A percentile compares a stretch with the other conserved stretches of the same genome.
Evolutionary conservation across 768 basidiomycete genomes (phyloP).

Genomic region (Calocybe gangraenosa): DNA sequence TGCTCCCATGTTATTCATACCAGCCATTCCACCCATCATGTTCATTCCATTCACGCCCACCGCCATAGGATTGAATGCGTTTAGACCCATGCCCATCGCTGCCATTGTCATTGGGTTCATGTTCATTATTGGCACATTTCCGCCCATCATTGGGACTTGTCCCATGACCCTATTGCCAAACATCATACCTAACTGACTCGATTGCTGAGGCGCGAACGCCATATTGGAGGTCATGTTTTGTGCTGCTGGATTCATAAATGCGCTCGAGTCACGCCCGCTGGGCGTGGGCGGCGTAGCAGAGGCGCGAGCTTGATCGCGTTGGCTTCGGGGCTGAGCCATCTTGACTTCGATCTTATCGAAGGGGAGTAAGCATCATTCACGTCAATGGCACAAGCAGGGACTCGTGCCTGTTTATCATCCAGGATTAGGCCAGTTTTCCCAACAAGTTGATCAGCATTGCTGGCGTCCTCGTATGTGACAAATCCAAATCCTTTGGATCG

Average conservation of each 20-base stretch:
- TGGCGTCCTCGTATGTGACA: conserved; percentile 71
- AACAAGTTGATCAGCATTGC: conserved; percentile 62
- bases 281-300: conserved; percentile 15
- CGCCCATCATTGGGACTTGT: conserved; percentile 40
- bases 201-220: conserved; percentile 27
- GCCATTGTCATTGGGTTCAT: conserved; percentile 52
- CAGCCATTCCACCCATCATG: conserved; percentile 23
- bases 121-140: conserved; percentile 31
- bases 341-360: conserved; percentile 72
- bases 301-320: conserved; percentile 51
- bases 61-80: conserved; percentile 27
- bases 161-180: conserved; percentile 54
- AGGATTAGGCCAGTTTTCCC: conserved; percentile 62
- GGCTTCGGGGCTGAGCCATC: conserved; percentile 68
- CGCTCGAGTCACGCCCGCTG: conserved; percentile 18
- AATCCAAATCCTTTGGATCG: conserved; percentile 84
- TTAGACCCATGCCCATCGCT: conserved; percentile 41
- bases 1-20: conserved; percentile 15
- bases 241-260: conserved; percentile 31
- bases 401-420: conserved; percentile 71
- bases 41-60: conserved; percentile 27
- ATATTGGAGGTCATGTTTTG: conserved; percentile 30
- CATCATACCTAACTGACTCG: conserved; percentile 46
- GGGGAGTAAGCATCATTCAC: not conserved
- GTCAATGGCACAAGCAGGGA: not conserved